Evolutionary conservation across 208 protist species (phyloP).

Genomic region (Crithidia fasciculata): DNA sequence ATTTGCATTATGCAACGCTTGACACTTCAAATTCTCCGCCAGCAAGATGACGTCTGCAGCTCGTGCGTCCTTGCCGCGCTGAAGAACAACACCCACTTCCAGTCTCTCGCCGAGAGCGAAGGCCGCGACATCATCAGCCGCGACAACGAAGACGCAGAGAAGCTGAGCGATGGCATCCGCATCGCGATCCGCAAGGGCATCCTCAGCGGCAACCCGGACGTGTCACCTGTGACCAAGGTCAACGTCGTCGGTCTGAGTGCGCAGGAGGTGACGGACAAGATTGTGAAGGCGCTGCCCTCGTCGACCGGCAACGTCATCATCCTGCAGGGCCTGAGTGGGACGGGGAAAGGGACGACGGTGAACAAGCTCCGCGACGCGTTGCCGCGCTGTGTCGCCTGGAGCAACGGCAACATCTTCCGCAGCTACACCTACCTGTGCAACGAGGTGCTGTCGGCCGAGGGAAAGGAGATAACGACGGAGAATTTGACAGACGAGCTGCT

Average conservation of each 20-base stretch:
- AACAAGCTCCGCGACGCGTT: slow-evolving; percentile 71
- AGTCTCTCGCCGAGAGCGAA: slow-evolving; percentile 64
- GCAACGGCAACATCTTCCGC: slow-evolving; percentile 93
- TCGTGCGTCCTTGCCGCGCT: slow-evolving; percentile 63
- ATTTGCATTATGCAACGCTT: slow-evolving; percentile 26
- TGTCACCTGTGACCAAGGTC: slow-evolving; percentile 47
- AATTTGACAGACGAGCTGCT: slow-evolving; percentile 71
- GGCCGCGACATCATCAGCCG: slow-evolving; percentile 74
- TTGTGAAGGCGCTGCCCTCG: slow-evolving; percentile 60
- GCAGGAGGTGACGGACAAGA: slow-evolving; percentile 79
- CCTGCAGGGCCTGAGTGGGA: slow-evolving; percentile 90
- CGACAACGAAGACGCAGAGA: slow-evolving; percentile 89
- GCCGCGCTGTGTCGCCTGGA: slow-evolving; percentile 88
- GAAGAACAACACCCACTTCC: slow-evolving; percentile 51
- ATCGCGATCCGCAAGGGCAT: slow-evolving; percentile 76
- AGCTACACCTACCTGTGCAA: slow-evolving; percentile 86
- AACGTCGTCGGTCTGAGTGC: slow-evolving; percentile 79
- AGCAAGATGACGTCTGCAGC: slow-evolving; percentile 89
- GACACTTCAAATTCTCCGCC: slow-evolving; percentile 57
- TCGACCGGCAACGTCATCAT: slow-evolving; percentile 85
- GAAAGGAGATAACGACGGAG: slow-evolving; percentile 52
- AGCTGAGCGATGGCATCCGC: slow-evolving; percentile 86
- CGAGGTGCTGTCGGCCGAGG: slow-evolving; percentile 55
- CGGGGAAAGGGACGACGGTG: slow-evolving; percentile 92
- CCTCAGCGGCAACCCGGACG: slow-evolving; percentile 49